Evolutionary conservation across 2,329 filamentous ascomycete species (phyloP), one percentile per base, ranked within the genome.

Genomic region (Claviceps pazoutovae): DNA sequence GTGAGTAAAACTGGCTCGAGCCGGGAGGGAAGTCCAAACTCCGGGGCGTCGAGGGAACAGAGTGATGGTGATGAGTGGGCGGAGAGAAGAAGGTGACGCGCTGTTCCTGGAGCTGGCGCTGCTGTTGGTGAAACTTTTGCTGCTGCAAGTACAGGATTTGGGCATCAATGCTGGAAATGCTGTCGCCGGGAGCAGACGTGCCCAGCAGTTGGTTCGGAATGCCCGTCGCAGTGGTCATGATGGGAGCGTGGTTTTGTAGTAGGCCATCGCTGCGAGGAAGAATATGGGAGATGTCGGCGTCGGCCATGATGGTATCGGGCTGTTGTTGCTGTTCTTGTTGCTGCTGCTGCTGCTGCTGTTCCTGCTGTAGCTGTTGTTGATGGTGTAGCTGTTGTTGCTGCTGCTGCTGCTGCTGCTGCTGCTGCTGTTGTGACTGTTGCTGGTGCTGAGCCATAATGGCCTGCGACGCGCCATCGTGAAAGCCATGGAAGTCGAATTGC

Each of bases 11-110:
- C 52, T 79, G 78, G 60, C 65, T 60, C 50, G 62, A 76, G 56
- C 69, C 79, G 61, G 71, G 78, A 64, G 84, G 82, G 68, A 91
- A 79, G 61, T 91, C 86, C 26, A 88, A 74, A 63, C 87, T 91
- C 63, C 86, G 87, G 0, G 87, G 87, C 14, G 87, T 93, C 2
- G 86, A 86, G 5, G 87, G 87, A 7, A 88, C 78, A 50, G 84
- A 80, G 54, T 76, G 73, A 56, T 74, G 75, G 54, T 78, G 75
- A 34, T 34, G 30, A 34, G 30, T 11, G 30, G 30, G 30, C 30
- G 30, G 30, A 51, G 70, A 64, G 60, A 76, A 82, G 60, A 74
- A 79, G 51, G 74, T 74, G 13, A 67, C 71, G 46, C 73, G 75
- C 55, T 82, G 78, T 60, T 83, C 78, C 49, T 78, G 72, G 16